Evolutionary conservation across 345 rosid genomes (phyloP).

Genomic region (Camelina laxa): DNA sequence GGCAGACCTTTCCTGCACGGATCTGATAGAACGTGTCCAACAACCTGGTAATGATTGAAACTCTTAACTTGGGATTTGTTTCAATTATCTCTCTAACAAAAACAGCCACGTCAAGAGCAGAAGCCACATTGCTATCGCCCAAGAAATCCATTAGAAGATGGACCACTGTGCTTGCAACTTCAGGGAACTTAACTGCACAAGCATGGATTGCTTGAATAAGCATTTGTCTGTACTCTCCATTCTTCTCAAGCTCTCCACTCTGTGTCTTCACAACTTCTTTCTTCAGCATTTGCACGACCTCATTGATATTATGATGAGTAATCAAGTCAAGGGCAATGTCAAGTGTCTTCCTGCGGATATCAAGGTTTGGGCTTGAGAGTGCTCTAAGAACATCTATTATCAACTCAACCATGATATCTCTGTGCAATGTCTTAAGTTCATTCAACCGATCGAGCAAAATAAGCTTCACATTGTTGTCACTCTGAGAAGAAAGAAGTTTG

Average conservation of each 20-base stretch:
- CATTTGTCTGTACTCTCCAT: constrained; percentile 91
- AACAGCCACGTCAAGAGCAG: constrained; percentile 77
- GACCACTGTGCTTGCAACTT: constrained; percentile 93
- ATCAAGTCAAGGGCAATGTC: constrained; percentile 86
- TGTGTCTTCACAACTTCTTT: constrained; percentile 95
- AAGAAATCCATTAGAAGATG: constrained; percentile 92
- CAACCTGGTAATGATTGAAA: constrained; percentile 83
- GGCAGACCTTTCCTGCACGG: constrained; percentile 83
- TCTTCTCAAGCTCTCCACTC: constrained; percentile 87
- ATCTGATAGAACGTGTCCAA: constrained; percentile 91
- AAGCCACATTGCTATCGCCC: constrained; percentile 88
- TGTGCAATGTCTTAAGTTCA: constrained; percentile 70
- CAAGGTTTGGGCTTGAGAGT: constrained; percentile 87
- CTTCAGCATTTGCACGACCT: constrained; percentile 79
- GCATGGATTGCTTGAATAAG: constrained; percentile 92
- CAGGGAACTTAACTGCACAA: constrained; percentile 89
- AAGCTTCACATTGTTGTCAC: constrained; percentile 91
- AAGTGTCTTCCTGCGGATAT: constrained; percentile 81
- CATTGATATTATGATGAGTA: constrained; percentile 75
- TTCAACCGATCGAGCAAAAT: constrained; percentile 83
- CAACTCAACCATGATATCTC: constrained; percentile 85
- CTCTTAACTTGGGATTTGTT: constrained; percentile 81
- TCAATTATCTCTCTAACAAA: constrained; percentile 90
- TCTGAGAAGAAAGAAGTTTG: constrained; percentile 83
- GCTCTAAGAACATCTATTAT: constrained; percentile 93